Conservation (phyloP, 176 grass and related monocot genomes). For the Cymbopogon citratus region DNA sequence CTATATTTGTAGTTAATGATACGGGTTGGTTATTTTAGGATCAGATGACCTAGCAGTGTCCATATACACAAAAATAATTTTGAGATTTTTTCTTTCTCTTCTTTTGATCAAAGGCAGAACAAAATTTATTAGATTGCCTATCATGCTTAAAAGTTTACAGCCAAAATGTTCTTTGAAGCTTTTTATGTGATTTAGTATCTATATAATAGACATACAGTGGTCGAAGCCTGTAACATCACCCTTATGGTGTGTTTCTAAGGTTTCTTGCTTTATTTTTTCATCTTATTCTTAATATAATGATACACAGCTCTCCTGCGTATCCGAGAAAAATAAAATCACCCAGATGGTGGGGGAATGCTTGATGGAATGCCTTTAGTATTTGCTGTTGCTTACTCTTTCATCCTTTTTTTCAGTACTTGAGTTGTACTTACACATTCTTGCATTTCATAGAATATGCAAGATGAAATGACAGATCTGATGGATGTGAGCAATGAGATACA, state of each 20-base stretch:
- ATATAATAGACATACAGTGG: neutral
- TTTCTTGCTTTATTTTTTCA: no score
- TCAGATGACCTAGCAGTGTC: no score
- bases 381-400: neutral
- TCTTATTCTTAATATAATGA: no score
- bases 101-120: neutral
- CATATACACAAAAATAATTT: neutral
- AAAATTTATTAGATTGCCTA: no score
- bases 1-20: neutral
- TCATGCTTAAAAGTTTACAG: no score
- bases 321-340: no score
- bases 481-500: no score
- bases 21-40: neutral
- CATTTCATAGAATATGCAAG: no score
- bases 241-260: neutral
- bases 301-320: no score
- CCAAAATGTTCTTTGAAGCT: neutral
- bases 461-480: no score
- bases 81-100: neutral
- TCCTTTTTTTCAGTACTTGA: neutral
- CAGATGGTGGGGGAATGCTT: neutral
- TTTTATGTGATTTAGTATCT: neutral
- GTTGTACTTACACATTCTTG: neutral
- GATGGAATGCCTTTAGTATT: neutral
- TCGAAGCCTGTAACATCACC: neutral